Evolutionary conservation across 1,139 yeast genomes (phyloP), one percentile per base, ranked within the genome.

Genomic region (Meyerozyma elateridarum): DNA sequence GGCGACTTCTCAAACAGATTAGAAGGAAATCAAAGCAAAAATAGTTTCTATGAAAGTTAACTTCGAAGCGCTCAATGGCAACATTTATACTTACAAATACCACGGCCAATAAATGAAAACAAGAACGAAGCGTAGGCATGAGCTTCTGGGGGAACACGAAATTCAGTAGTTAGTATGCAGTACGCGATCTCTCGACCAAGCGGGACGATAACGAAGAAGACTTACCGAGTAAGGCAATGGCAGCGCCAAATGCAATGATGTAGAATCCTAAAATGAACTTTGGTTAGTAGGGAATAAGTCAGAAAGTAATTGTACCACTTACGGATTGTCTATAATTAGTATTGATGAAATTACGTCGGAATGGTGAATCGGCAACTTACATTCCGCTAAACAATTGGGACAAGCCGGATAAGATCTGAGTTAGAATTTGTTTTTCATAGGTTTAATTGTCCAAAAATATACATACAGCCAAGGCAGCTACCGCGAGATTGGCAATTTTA

Each of bases 91-190:
- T 36, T 64, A 71, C 76, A 76, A 9, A 78, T 52, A 14, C 95
- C 96, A 48, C 96, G 73, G 4, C 96, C 96, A 12, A 84, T 58
- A 50, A 87, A 87, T 11, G 94, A 84, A 54, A 83, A 84, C 44
- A 84, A 64, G 49, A 88, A 87, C 2, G 94, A 83, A 13, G 83
- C 91, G 51, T 79, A 85, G 9, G 76, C 70, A 44, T 76, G 70
- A 7, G 88, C 74, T 43, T 77, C 75, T 2, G 85, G 73, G 4
- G 85, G 85, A 31, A 78, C 75, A 44, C 71, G 64, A 51, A 80
- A 79, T 50, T 82, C 89, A 54, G 36, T 22, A 5, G 51, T 46
- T 48, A 46, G 46, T 44, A 38, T 13, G 3, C 6, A 21, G 6
- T 5, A 21, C 2, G 11, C 6, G 22, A 21, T 21, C n/a, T 24